A percentile compares a stretch with the other conserved stretches of the same genome.
Conservation (phyloP, 148 eudicot genomes). For the Polygonum aviculare region DNA sequence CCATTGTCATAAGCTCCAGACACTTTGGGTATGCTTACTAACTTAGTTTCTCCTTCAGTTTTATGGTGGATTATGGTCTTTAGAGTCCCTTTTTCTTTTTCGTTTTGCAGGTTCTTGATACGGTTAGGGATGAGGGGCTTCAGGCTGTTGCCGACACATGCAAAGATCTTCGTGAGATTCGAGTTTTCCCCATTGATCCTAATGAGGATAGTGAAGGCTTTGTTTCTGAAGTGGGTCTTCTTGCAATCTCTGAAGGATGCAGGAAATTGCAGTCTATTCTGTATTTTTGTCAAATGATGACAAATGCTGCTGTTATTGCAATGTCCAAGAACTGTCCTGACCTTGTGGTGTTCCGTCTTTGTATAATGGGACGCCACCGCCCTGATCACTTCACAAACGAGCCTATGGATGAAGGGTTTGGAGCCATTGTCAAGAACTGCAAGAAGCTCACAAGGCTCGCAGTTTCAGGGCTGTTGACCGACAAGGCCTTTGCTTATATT, state of each 20-base stretch:
- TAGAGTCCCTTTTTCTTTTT: background rate
- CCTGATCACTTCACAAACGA: slow-evolving; percentile 60
- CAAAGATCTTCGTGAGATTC: slow-evolving; percentile 68
- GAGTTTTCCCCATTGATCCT: slow-evolving; percentile 74
- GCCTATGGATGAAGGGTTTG: slow-evolving; percentile 92
- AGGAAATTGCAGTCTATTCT: slow-evolving; percentile 55
- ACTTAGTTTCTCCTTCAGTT: too few species aligned
- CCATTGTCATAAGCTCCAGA: slow-evolving; percentile 64
- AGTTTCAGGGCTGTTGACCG: slow-evolving; percentile 68
- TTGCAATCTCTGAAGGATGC: slow-evolving; percentile 75
- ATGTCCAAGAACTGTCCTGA: slow-evolving; percentile 79
- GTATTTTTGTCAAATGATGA: slow-evolving; percentile 84
- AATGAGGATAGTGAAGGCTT: slow-evolving; percentile 60
- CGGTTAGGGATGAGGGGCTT: slow-evolving; percentile 76
- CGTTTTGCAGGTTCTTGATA: slow-evolving; percentile 55
- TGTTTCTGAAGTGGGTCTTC: slow-evolving; percentile 75
- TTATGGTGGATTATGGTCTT: too few species aligned
- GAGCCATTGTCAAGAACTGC: slow-evolving; percentile 87
- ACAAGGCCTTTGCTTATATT: slow-evolving; percentile 56
- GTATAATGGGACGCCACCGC: slow-evolving; percentile 70
- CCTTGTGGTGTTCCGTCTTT: slow-evolving; percentile 73
- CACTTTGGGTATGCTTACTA: slow-evolving; percentile 41
- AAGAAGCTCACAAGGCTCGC: slow-evolving; percentile 80
- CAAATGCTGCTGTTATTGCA: slow-evolving; percentile 71
- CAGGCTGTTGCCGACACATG: slow-evolving; percentile 73